These are phyloP conservation scores for Daldinia sp. DNA, from an alignment of 2,329 filamentous ascomycete species.

Conservation along the genomic window DNA sequence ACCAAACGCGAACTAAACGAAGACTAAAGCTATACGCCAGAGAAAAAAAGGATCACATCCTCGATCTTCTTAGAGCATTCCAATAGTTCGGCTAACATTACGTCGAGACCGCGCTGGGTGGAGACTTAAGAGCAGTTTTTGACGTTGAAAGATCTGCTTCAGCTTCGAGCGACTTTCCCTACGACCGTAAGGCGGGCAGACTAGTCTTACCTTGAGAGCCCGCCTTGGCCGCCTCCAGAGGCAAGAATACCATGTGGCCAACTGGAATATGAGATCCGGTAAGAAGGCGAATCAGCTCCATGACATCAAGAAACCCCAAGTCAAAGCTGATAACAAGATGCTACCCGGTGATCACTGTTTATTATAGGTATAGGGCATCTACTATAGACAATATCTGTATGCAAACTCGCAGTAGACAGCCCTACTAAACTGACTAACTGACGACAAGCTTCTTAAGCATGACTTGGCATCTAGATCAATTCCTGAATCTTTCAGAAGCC, in stretches of 20 bases:
- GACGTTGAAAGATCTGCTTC: conserved; percentile 15
- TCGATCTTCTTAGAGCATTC: conserved; percentile 25
- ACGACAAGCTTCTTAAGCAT: conserved; percentile 18
- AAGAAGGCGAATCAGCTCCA: conserved; percentile 12
- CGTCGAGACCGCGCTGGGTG: conserved; percentile 24
- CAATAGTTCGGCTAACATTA: conserved; percentile 24
- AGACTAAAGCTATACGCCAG: conserved; percentile 8
- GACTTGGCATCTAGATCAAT: conserved; percentile 1
- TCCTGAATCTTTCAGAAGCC: background rate
- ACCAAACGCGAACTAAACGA: conserved; percentile 29
- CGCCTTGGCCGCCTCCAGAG: conserved; percentile 6
- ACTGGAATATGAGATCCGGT: conserved; percentile 1
- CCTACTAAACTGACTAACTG: conserved; percentile 13
- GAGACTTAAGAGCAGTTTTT: conserved; percentile 23
- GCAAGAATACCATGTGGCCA: conserved; percentile 4
- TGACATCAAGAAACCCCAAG: conserved; percentile 25
- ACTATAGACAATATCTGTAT: conserved; percentile 8
- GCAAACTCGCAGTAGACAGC: conserved; percentile 22
- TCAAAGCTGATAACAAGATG: conserved; percentile 14
- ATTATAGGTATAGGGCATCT: conserved; percentile 16
- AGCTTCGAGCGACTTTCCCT: conserved; percentile 30
- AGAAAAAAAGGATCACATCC: conserved; percentile 13
- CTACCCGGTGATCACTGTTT: conserved; percentile 26
- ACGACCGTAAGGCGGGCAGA: conserved; percentile 6
- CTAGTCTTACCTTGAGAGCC: conserved; percentile 7